A percentile compares a stretch with the other conserved stretches of the same genome.
Conservation (phyloP, 2,329 filamentous ascomycete species). For the Colletotrichum somersetense region DNA sequence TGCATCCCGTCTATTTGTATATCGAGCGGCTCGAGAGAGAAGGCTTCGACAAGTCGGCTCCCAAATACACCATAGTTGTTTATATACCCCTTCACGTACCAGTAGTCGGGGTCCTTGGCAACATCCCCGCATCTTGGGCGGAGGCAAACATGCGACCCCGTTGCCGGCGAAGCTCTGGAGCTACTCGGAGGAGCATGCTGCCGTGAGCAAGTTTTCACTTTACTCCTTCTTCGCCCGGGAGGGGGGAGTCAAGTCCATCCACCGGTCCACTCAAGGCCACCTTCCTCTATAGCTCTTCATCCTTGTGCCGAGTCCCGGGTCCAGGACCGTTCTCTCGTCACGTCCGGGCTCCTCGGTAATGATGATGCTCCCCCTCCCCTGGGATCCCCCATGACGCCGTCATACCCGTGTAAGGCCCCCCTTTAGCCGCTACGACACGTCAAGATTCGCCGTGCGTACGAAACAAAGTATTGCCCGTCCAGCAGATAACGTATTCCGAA, state of each 20-base stretch:
- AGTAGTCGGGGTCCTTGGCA: background rate
- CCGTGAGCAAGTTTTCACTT: constrained; percentile 23
- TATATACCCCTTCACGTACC: too few relatives aligned
- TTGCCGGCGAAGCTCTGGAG: background rate
- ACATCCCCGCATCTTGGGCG: background rate
- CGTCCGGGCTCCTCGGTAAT: background rate
- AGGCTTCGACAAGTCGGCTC: background rate
- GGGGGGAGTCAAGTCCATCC: background rate
- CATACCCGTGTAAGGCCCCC: background rate
- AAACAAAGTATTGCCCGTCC: background rate
- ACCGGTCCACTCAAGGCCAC: background rate
- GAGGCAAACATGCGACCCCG: background rate
- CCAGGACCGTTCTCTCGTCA: background rate
- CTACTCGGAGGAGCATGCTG: background rate
- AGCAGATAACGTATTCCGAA: background rate
- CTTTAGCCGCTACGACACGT: background rate
- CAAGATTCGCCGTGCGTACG: background rate
- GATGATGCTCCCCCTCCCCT: background rate
- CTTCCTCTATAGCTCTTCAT: background rate
- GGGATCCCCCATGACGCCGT: background rate
- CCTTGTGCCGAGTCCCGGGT: constrained; percentile 2
- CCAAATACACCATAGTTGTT: background rate
- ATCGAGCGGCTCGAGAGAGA: background rate
- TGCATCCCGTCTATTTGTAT: background rate
- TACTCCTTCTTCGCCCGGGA: background rate